These are phyloP conservation scores for Kappamyces sp. DNA, from an alignment of 192 early-diverging fungal genomes.

Conservation along the genomic window DNA sequence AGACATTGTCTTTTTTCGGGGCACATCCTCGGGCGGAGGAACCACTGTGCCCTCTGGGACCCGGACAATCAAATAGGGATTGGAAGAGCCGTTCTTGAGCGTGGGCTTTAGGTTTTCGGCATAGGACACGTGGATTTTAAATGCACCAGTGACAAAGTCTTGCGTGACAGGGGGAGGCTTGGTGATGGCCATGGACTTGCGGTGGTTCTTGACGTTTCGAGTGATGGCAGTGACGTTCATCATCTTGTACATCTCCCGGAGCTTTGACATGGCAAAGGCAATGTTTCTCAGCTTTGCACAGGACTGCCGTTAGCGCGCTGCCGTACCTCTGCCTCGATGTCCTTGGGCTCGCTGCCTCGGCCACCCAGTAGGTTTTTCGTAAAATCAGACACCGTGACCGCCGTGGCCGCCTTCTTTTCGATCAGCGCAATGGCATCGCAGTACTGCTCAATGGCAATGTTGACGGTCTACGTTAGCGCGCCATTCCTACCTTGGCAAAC, in stretches of 20 bases:
- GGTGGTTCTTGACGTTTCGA: constrained; percentile 32
- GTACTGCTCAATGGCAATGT: constrained; percentile 50
- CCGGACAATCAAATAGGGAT: constrained; percentile 43
- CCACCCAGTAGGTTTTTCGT: constrained; percentile 21
- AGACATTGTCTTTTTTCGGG: neutral
- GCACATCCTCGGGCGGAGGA: constrained; percentile 26
- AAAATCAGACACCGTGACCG: constrained; percentile 28
- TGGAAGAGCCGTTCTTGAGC: constrained; percentile 46
- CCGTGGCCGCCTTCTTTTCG: constrained; percentile 38
- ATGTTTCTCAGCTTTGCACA: constrained; percentile 57
- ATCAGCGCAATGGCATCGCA: constrained; percentile 48
- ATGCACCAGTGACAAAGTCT: constrained; percentile 32
- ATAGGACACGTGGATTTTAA: constrained; percentile 43
- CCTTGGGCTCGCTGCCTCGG: constrained; percentile 32
- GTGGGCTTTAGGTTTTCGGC: constrained; percentile 52
- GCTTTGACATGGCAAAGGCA: constrained; percentile 44
- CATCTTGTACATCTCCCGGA: constrained; percentile 46
- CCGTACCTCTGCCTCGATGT: constrained; percentile 44
- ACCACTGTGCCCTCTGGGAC: constrained; percentile 52
- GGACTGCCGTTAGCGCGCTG: constrained; percentile 28
- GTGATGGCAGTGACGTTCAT: constrained; percentile 43
- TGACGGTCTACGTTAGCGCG: constrained; percentile 25
- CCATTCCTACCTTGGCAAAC: constrained; percentile 32
- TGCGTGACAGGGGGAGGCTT: constrained; percentile 22
- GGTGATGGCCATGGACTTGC: constrained; percentile 32